Conservation (phyloP, 2,329 filamentous ascomycete genomes). For the Blumeria hordei region DNA sequence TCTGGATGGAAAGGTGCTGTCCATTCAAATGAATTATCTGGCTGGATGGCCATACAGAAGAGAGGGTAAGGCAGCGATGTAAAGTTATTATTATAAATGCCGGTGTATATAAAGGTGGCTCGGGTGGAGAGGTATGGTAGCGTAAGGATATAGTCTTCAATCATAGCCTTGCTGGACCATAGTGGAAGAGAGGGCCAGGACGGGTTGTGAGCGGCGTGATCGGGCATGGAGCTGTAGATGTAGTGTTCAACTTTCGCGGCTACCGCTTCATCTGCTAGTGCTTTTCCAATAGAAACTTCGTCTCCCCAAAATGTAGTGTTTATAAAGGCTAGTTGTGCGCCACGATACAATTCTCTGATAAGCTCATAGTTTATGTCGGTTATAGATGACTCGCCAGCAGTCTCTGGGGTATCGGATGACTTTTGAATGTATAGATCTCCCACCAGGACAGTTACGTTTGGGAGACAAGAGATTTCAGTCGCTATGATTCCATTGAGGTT, state of each 20-base stretch:
- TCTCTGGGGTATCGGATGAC: conserved; percentile 26
- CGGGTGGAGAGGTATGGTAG: conserved; percentile 37
- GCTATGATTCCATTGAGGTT: conserved; percentile 73
- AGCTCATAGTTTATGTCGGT: conserved; percentile 47
- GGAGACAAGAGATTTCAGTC: conserved; percentile 57
- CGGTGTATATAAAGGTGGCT: conserved; percentile 83
- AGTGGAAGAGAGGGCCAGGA: conserved; percentile 63
- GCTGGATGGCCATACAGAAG: conserved; percentile 79
- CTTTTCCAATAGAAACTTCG: conserved; percentile 71
- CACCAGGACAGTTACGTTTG: conserved; percentile 45
- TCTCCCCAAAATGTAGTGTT: conserved; percentile 96
- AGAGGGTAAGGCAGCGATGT: conserved; percentile 78
- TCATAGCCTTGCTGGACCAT: conserved; percentile 78
- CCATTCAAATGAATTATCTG: conserved; percentile 75
- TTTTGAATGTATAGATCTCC: conserved; percentile 36
- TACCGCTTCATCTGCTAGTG: conserved; percentile 73
- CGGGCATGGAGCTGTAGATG: conserved; percentile 92
- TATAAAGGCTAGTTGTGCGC: conserved; percentile 77
- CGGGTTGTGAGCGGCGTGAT: conserved; percentile 50
- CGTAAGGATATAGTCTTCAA: conserved; percentile 74
- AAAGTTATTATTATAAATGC: conserved; percentile 99
- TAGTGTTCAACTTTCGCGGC: conserved; percentile 68
- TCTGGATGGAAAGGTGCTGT: conserved; percentile 82
- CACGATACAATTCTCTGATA: conserved; percentile 56
- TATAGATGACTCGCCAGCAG: conserved; percentile 32